phyloP scores from a whole-genome alignment of 352 stramenopile species.

The Phytophthora niederhauseri region DNA sequence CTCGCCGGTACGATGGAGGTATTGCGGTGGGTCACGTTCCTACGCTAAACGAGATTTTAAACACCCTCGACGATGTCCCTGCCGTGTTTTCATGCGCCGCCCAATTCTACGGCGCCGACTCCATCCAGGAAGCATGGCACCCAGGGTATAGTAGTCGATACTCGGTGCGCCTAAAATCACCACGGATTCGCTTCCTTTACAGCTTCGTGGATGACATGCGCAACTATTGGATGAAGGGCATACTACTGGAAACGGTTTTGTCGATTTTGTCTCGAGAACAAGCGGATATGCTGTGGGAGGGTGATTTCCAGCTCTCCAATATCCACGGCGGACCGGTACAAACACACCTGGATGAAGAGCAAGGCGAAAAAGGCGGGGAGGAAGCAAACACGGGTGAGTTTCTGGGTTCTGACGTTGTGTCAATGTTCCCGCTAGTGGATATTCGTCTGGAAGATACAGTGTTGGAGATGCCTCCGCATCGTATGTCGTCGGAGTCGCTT shows the following conservation, averaged over 20 bases:
- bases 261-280: conserved; percentile 66
- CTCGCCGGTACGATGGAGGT: conserved; percentile 19
- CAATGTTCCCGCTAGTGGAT: conserved; percentile 81
- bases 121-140: conserved; percentile 83
- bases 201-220: conserved; percentile 83
- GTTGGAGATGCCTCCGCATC: conserved; percentile 80
- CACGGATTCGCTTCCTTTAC: conserved; percentile 83
- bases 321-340: conserved; percentile 28
- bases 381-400: conserved; percentile 25
- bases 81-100: conserved; percentile 81
- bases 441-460: conserved; percentile 71
- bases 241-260: conserved; percentile 66
- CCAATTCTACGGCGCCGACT: conserved; percentile 76
- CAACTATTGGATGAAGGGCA: conserved; percentile 73
- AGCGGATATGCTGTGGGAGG: conserved; percentile 72
- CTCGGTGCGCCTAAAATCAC: conserved; percentile 74
- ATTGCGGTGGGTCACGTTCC: conserved; percentile 55
- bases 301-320: conserved; percentile 67
- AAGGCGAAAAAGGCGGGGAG: conserved; percentile 1
- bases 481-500: conserved; percentile 76
- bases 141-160: conserved; percentile 81
- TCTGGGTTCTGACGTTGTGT: conserved; percentile 75
- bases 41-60: conserved; percentile 61
- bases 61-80: conserved; percentile 54
- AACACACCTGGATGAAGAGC: conserved; percentile 18